These are phyloP conservation scores for Plectosphaerella cucumerina DNA, from an alignment of 2,329 filamentous ascomycete genomes.

Conservation along the genomic window DNA sequence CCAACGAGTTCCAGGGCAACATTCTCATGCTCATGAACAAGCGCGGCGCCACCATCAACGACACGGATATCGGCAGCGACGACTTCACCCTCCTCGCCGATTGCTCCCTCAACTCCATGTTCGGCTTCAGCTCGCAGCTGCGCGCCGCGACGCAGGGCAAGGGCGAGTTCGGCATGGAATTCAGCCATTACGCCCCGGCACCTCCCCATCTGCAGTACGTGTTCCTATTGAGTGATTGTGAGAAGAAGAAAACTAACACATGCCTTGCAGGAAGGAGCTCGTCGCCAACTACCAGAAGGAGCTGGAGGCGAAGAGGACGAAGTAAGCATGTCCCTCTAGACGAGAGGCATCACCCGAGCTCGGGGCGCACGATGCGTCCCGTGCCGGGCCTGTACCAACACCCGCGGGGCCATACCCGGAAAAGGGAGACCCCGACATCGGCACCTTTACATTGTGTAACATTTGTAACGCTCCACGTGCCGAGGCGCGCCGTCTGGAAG, in stretches of 20 bases:
- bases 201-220: conserved; percentile 84
- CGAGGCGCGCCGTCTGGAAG: neutral
- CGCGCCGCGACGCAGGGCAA: conserved; percentile 95
- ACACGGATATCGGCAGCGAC: conserved; percentile 89
- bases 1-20: conserved; percentile 95
- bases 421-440: neutral
- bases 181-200: conserved; percentile 88
- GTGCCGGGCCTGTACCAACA: no score
- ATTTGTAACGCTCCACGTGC: neutral
- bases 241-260: conserved; percentile 18
- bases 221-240: neutral
- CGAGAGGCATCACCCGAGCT: neutral
- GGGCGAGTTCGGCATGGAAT: conserved; percentile 98
- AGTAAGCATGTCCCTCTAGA: conserved; percentile 26
- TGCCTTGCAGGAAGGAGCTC: conserved; percentile 48
- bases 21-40: conserved; percentile 96
- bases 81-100: conserved; percentile 92
- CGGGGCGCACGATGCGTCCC: no score
- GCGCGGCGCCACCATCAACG: conserved; percentile 88
- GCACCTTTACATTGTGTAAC: neutral
- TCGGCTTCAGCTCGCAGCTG: conserved; percentile 89
- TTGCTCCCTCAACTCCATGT: conserved; percentile 95
- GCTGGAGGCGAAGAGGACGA: conserved; percentile 51
- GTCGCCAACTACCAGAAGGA: conserved; percentile 56
- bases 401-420: neutral